Conservation (phyloP, 495 filamentous ascomycete genomes). For the Lichenothelia convexa region DNA sequence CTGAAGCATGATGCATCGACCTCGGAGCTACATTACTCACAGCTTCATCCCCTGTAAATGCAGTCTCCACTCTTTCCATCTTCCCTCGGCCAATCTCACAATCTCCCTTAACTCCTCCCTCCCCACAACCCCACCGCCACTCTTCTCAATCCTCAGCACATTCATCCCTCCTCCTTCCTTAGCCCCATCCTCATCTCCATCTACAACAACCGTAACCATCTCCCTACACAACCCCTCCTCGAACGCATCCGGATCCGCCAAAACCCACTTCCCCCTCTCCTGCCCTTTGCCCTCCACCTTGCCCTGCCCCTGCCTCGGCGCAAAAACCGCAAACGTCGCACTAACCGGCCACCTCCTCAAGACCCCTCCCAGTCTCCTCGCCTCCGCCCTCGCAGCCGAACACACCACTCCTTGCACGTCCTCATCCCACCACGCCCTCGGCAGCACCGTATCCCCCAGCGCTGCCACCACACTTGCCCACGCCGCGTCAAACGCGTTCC, state of each 20-base stretch:
- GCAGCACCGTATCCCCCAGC: conserved; percentile 61
- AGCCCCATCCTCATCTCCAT: no score
- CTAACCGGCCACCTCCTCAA: conserved; percentile 47
- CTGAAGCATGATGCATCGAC: no score
- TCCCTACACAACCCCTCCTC: conserved; percentile 73
- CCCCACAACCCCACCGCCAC: conserved; percentile 49
- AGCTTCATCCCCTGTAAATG: no score
- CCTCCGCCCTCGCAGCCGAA: conserved; percentile 32
- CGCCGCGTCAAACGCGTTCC: conserved; percentile 75
- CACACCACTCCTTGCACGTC: conserved; percentile 67
- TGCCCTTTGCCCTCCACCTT: conserved; percentile 13
- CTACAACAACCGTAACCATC: conserved; percentile 51
- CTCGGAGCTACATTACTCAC: no score
- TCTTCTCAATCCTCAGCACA: conserved; percentile 59
- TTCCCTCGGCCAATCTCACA: conserved; percentile 30
- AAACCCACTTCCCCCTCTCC: conserved; percentile 45
- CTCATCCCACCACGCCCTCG: conserved; percentile 66
- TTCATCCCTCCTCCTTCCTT: conserved; percentile 28
- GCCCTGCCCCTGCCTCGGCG: conserved; percentile 33
- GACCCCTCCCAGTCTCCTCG: conserved; percentile 31
- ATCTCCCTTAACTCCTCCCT: conserved; percentile 34
- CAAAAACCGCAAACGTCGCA: conserved; percentile 52
- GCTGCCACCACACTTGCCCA: conserved; percentile 75
- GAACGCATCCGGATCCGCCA: conserved; percentile 76
- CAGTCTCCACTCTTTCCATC: conserved; percentile 40